Conservation (phyloP, 2,329 filamentous ascomycete species). For the Hawksworthiomyces lignivorus region DNA sequence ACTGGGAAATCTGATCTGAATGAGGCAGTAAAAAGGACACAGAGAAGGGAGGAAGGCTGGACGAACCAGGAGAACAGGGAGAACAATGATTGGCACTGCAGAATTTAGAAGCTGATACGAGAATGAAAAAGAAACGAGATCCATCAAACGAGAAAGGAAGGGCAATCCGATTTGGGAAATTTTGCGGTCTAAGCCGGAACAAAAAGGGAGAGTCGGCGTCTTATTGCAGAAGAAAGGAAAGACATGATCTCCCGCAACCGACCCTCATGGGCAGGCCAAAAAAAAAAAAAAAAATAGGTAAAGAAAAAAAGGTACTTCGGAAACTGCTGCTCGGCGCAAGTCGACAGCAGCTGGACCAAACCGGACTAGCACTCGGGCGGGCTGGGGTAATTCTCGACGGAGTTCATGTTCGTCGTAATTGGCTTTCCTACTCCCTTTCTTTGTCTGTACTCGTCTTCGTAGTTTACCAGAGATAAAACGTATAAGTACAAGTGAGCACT, state of each 20-base stretch:
- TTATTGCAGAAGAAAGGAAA: background rate
- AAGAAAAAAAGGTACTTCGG: background rate
- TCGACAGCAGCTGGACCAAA: slow-evolving; percentile 1
- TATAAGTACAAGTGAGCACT: background rate
- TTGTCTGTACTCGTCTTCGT: too few relatives aligned
- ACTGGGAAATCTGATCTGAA: background rate
- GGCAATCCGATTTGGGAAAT: slow-evolving; percentile 1
- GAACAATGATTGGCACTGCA: too few relatives aligned
- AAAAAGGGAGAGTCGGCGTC: slow-evolving; percentile 3
- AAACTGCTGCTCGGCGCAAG: background rate
- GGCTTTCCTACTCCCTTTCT: too few relatives aligned
- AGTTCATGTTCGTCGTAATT: too few relatives aligned
- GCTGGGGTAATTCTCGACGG: too few relatives aligned
- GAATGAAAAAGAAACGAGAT: background rate
- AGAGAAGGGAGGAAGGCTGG: background rate
- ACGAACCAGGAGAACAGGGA: too few relatives aligned
- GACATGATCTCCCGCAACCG: too few relatives aligned
- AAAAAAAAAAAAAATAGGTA: background rate
- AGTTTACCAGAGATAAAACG: too few relatives aligned
- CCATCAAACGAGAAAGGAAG: slow-evolving; percentile 1
- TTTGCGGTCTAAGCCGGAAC: background rate
- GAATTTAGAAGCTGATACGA: background rate
- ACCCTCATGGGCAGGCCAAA: too few relatives aligned
- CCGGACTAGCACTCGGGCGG: too few relatives aligned
- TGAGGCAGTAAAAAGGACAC: background rate